These are phyloP conservation scores for Sanguinoderma infundibulare DNA, from an alignment of 1,284 basidiomycete species.

Conservation along the genomic window DNA sequence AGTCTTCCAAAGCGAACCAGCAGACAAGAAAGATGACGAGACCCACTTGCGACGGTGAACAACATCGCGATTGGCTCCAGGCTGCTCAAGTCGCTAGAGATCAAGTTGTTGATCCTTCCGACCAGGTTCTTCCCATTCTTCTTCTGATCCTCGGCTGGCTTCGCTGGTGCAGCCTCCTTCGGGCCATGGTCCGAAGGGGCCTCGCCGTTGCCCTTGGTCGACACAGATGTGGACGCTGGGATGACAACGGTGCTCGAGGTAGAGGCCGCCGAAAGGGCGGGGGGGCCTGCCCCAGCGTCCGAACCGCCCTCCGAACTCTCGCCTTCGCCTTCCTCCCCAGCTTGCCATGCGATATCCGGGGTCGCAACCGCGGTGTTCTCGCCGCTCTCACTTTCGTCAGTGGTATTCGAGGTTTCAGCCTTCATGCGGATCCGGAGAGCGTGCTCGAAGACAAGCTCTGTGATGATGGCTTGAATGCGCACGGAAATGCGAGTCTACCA, in stretches of 20 bases:
- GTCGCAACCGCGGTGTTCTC: conserved; percentile 28
- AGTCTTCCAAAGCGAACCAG: not conserved
- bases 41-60: conserved; percentile 7
- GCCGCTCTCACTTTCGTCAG: conserved; percentile 2
- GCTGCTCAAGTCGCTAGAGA: conserved; percentile 18
- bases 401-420: conserved; percentile 28
- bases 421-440: conserved; percentile 58
- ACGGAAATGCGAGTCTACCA: conserved; percentile 41
- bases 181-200: conserved; percentile 16
- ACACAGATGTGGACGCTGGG: not conserved
- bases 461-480: conserved; percentile 53
- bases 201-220: conserved; percentile 20
- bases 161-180: conserved; percentile 9
- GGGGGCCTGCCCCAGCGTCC: conserved; percentile 7
- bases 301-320: conserved; percentile 5
- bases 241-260: conserved; percentile 8
- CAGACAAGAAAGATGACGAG: not conserved
- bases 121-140: conserved; percentile 44
- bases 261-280: conserved; percentile 13
- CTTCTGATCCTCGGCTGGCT: conserved; percentile 5
- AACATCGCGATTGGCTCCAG: conserved; percentile 6
- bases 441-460: conserved; percentile 62
- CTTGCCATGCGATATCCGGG: conserved; percentile 32
- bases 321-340: not conserved
- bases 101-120: conserved; percentile 49